These are phyloP conservation scores for Heracleum sosnowskyi DNA, from an alignment of 129 eudicot genomes.

Conservation along the genomic window DNA sequence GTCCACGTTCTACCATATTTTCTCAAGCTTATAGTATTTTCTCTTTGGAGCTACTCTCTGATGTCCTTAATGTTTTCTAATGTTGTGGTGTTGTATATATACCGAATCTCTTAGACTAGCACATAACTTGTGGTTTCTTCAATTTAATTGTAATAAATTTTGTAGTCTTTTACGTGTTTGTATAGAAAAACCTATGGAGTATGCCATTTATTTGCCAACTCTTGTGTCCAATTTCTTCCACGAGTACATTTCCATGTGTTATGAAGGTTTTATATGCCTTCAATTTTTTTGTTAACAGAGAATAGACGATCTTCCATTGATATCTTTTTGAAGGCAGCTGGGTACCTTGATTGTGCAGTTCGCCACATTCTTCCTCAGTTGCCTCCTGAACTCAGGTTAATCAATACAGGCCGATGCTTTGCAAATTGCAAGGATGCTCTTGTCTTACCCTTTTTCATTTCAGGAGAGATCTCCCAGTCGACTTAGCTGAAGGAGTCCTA, in stretches of 20 bases:
- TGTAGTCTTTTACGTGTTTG: background rate
- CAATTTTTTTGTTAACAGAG: constrained; percentile 33
- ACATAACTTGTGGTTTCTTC: background rate
- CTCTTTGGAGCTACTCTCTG: background rate
- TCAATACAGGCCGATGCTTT: constrained; percentile 1
- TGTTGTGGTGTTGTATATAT: background rate
- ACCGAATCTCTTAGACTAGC: background rate
- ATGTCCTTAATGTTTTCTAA: background rate
- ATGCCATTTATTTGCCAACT: too few species aligned
- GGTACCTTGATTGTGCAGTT: constrained; percentile 94
- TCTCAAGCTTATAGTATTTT: background rate
- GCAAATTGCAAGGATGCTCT: background rate
- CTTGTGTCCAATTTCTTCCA: background rate
- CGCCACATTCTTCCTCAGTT: constrained; percentile 77
- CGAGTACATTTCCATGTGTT: background rate
- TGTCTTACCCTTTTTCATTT: constrained; percentile 14
- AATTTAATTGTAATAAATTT: background rate
- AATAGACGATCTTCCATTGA: constrained; percentile 76
- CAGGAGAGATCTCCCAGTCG: constrained; percentile 85
- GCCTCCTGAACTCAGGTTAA: constrained; percentile 71
- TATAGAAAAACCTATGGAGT: background rate
- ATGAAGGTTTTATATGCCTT: background rate
- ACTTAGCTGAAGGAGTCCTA: constrained; percentile 85
- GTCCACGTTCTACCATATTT: background rate
- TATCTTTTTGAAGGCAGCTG: constrained; percentile 82